Base-by-base conservation (phyloP, 2,329 filamentous ascomycete species). In the Trichoderma asperellum region DNA sequence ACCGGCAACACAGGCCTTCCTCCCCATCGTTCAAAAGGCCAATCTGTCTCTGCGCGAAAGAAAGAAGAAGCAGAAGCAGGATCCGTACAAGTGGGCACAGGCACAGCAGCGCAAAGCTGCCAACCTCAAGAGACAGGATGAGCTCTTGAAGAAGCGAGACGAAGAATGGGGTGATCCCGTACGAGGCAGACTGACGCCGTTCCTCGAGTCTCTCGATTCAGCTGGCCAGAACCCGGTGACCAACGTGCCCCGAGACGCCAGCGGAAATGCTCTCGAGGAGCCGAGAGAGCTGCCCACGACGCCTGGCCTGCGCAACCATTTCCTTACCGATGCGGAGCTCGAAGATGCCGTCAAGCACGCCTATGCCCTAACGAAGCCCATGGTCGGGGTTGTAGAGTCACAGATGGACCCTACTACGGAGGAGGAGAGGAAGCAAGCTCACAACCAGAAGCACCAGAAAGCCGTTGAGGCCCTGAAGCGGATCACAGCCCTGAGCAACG, bases 71-170 rank as follows among this genome's bases (percentile, higher is more conserved):
- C 87, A 87, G 70, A 89, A 91, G 77, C 87, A 88, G 77, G 93
- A 98, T 75, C 94, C 94, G 0, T 97, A 96, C 78, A 86, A 90
- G 70, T 88, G 91, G 80, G 91, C 91, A 3, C 93, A 96, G 80
- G 90, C 92, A 37, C 88, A 91, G 75, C 92, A 94, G 78, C 90
- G 93, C 71, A 97, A 95, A 80, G 89, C 91, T 12, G 92, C 91
- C 73, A 97, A 97, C 77, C 79, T 95, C 57, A 87, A 91, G 76
- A 89, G 93, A 63, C 93, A 91, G 75, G 85, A 88, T 71, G 88
- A 89, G 72, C 86, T 98, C 68, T 80, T 88, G 70, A 82, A 88
- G 72, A 84, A 89, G 77, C 89, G 92, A 70, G 84, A 88, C 70
- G 85, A 85, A 58, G 85, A 85, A 57, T 84, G 91, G 73, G 95